Base-by-base conservation (phyloP, 2,329 filamentous ascomycete genomes). In the Ceratocystis eucalypticola region DNA sequence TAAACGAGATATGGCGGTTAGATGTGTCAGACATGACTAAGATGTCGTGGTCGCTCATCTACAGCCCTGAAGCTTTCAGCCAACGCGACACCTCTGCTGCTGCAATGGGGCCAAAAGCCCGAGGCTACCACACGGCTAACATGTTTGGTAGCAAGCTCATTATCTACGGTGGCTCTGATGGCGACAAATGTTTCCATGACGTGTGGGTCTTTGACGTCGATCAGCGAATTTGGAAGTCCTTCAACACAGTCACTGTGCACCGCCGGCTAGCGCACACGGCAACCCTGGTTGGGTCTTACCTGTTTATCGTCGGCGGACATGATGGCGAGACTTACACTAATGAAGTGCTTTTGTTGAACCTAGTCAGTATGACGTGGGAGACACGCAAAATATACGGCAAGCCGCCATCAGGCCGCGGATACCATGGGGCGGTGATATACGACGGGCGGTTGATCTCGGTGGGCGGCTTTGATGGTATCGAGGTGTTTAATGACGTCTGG, bases 351-450 rank as follows among this genome's bases (percentile, higher is more conserved):
- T 76, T 88, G 63, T 78, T 88, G 41, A 88, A 88, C 72, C 78
- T 88, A 5, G 85, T 88, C 44, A 88, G 84, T 50, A 88, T 88
- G 86, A 81, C 84, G n/a, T 88, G 86, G 86, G 86, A 88, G 72
- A 81, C 80, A 72, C 79, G 86, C 68, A 82, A 78, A 69, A 82
- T 87, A 7, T 88, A 88, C 71, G 85, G 85, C 25, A 74, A 82
- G 69, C 80, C 82, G 10, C 85, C 85, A 0, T 82, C 79, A 71
- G 84, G 84, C 8, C 77, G 86, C 67, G 86, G 86, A 0, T 88
- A 88, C 72, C 86, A 88, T 72, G 83, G 84, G 62, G 80, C 85
- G 0, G 81, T 87, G 17, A 75, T 88, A 53, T 81, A 88, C 71
- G 86, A 88, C 72, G 84, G 82, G 70, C 79, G 86, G 62, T 75